Base-by-base conservation (phyloP, 2,329 filamentous ascomycete genomes). In the Aspergillus awamori region DNA sequence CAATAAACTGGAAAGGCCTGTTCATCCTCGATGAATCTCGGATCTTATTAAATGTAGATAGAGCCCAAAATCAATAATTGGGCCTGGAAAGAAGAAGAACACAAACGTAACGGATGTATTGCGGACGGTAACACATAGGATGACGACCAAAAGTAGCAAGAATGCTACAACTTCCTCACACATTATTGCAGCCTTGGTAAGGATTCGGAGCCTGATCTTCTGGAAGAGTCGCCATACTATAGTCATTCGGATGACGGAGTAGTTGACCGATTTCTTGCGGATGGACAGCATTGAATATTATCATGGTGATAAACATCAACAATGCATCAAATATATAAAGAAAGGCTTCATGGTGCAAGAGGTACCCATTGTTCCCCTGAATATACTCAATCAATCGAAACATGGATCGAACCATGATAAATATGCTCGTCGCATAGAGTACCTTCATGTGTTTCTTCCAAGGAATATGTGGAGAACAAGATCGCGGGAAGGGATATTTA, bases 361-460 rank as follows among this genome's bases (percentile, higher is more conserved):
- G 22, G 15, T 51, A 47, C 13, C 61, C 61, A 0, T 49, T 30
- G 17, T 56, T 60, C 0, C 61, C 61, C 43, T 70, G 65, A 0
- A 60, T 11, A n/a, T 63, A 69, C 41, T 70, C 68, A 2, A 61
- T 47, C 10, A 70, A 30, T 5, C 68, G 67, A 15, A 60, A 70
- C 17, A 67, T 33, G 0, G 66, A 68, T 11, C 68, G 63, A 15
- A 69, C 28, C 38, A 68, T 38, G 8, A 69, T 69, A 36, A 69
- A 52, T 5, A 64, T n/a, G 43, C 63, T 64, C 3, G 61, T 60
- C 1, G n/a, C 22, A 17, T 66, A 66, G 5, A 66, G 51, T 5
- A 63, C 45, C 8, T 63, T 65, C 4, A 66, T 51, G 3, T 63
- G 61, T 8, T 57, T 57, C 1, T 47, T 39, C 64, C 63, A 66